A percentile compares a stretch with the other conserved stretches of the same genome.
phyloP scores from a whole-genome alignment of 768 basidiomycete genomes.

The Mrakia gelida region DNA sequence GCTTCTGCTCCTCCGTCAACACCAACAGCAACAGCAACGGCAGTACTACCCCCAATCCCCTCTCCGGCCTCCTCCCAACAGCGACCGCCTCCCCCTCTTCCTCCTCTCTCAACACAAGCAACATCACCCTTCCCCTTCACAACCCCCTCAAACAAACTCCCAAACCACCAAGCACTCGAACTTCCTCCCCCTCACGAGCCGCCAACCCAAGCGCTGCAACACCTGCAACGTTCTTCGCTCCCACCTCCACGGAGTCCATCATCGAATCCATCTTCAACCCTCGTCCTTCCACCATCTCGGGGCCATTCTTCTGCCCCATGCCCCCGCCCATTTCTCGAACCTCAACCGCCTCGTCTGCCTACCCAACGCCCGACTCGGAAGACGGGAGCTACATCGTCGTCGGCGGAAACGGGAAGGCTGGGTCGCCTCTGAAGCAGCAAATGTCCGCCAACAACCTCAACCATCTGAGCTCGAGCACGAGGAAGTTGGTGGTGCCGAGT shows the following conservation, averaged over 20 bases:
- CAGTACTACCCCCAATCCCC: not conserved
- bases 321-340: not conserved
- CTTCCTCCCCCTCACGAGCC: not conserved
- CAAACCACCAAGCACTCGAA: not conserved
- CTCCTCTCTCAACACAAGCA: constrained; percentile 13
- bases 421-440: not conserved
- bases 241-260: constrained; percentile 61
- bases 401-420: not conserved
- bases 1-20: constrained; percentile 1
- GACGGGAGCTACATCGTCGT: not conserved
- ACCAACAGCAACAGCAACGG: not conserved
- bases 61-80: not conserved
- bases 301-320: not conserved
- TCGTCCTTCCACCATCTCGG: constrained; percentile 34
- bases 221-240: not conserved
- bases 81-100: not conserved
- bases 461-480: not conserved
- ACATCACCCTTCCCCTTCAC: not conserved
- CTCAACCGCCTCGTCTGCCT: not conserved
- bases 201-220: not conserved
- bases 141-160: too few relatives aligned
- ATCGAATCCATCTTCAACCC: constrained; percentile 81
- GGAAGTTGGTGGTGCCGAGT: not conserved
- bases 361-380: not conserved
- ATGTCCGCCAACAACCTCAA: not conserved